phyloP scores from a whole-genome alignment of 2,329 filamentous ascomycete genomes.

The Fusarium subtropicale region DNA sequence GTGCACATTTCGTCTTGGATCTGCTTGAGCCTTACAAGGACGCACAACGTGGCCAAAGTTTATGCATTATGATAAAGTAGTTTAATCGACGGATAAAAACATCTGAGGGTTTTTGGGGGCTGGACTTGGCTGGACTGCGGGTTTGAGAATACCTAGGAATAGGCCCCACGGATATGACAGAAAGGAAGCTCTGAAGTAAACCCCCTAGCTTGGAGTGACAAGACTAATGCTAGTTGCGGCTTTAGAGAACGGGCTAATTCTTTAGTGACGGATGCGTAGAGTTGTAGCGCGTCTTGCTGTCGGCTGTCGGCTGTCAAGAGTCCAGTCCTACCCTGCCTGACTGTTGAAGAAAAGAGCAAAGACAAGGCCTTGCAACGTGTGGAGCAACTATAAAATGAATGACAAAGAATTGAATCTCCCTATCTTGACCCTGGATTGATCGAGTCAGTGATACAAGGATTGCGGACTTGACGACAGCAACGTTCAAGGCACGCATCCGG shows the following conservation, averaged over 20 bases:
- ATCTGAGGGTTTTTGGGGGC: not conserved
- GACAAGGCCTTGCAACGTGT: not conserved
- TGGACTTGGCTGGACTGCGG: not conserved
- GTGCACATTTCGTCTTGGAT: not conserved
- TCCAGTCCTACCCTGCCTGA: not conserved
- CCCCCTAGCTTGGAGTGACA: not conserved
- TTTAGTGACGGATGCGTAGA: not conserved
- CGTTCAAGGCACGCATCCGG: not conserved
- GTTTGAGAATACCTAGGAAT: not conserved
- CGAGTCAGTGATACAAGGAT: not conserved
- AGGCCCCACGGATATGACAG: not conserved
- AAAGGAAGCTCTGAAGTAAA: not conserved
- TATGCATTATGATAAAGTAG: not conserved
- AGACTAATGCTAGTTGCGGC: slow-evolving; percentile 5
- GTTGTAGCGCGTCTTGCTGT: not conserved
- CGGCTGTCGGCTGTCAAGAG: not conserved
- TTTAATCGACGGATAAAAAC: not conserved
- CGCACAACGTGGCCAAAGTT: slow-evolving; percentile 1
- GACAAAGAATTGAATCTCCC: not conserved
- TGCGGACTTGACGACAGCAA: not conserved
- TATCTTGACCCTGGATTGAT: not conserved
- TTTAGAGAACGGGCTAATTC: not conserved
- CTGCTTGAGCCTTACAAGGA: not conserved
- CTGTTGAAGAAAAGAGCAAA: not conserved
- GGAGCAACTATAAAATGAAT: not conserved